Evolutionary conservation across 1,139 yeast species (phyloP).

Genomic region (Pichia sp.): DNA sequence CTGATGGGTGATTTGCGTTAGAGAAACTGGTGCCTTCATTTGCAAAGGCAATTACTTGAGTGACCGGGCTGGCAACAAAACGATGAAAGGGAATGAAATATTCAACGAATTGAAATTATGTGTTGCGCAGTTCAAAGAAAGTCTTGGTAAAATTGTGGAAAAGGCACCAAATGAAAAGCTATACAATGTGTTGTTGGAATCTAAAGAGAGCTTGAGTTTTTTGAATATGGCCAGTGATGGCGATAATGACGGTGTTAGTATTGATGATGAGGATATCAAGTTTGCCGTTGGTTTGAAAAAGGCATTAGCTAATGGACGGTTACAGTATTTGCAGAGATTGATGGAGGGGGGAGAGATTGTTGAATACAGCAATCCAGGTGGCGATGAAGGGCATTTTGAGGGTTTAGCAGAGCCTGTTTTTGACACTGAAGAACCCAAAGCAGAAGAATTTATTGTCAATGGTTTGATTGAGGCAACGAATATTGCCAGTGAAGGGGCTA

Average conservation of each 20-base stretch:
- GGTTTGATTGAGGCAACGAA: not conserved
- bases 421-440: not conserved
- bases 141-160: constrained; percentile 40
- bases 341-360: too few species aligned
- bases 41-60: too few species aligned
- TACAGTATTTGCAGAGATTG: constrained; percentile 17
- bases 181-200: constrained; percentile 28
- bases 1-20: too few species aligned
- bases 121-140: constrained; percentile 34
- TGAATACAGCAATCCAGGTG: too few species aligned
- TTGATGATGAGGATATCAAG: constrained; percentile 31
- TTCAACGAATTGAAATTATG: constrained; percentile 3
- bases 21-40: too few species aligned
- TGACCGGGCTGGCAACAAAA: too few species aligned
- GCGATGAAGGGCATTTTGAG: too few species aligned
- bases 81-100: too few species aligned
- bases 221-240: constrained; percentile 8
- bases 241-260: not conserved
- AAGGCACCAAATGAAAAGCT: constrained; percentile 44
- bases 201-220: constrained; percentile 8
- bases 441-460: not conserved
- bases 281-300: constrained; percentile 52
- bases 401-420: too few species aligned
- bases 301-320: constrained; percentile 35
- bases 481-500: not conserved